Evolutionary conservation across 108 stramenopile species (phyloP), one percentile per base, ranked within the genome.

Genomic region (Nitzschia palea): DNA sequence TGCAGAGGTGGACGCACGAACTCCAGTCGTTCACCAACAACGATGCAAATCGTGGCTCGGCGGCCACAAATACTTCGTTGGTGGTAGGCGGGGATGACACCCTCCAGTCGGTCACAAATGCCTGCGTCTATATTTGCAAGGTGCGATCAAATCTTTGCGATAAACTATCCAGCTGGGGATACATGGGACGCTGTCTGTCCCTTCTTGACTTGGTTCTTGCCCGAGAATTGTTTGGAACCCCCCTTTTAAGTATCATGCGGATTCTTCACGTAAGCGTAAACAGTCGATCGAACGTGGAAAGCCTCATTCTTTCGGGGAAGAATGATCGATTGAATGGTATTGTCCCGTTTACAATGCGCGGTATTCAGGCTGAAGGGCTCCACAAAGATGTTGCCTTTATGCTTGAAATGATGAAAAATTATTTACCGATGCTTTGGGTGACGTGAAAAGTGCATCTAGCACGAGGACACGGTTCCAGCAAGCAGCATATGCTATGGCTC

Each of bases 351-450:
- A 58, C 67, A 6, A 76, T 79, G 27, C 45, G 59, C 31, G 76
- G 81, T 4, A 67, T 82, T 14, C 67, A 67, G 36, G 44, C 26
- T 9, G 47, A 71, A 2, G 20, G 55, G 22, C 59, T 85, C 0
- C 89, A 86, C 60, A 52, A 62, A 25, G 89, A 90, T 45, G 65
- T 69, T 35, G 76, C 81, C 27, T 86, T 90, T 47, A 86, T 86
- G 63, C 37, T 83, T 14, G 89, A 90, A 58, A 76, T 71, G 55
- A 43, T 90, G 37, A 69, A 77, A 40, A 77, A 53, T 37, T 86
- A 1, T 88, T 79, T 62, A 55, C 53, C 12, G 71, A 68, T 32
- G 86, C 83, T 18, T 54, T 88, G 33, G 86, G 86, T 5, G 86
- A 84, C 42, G 61, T 88, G 17, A 79, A 70, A 51, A 52, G 66